These are phyloP conservation scores for Candida dendrica DNA, from an alignment of 805 yeast species.

Conservation along the genomic window DNA sequence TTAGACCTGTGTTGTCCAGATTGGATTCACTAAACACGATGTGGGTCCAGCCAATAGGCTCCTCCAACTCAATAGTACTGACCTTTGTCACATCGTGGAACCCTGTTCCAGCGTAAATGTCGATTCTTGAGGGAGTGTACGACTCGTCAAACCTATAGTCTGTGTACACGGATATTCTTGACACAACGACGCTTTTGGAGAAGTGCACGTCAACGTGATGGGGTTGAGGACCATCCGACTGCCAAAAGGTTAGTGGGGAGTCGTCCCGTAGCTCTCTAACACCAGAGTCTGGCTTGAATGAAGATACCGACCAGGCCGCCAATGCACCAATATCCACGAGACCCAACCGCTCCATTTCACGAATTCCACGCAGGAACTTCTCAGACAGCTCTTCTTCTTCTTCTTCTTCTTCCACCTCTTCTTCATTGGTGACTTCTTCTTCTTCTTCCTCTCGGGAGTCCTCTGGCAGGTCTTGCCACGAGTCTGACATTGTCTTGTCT, in stretches of 20 bases:
- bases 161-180: constrained; percentile 62
- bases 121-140: constrained; percentile 75
- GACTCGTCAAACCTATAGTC: constrained; percentile 77
- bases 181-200: constrained; percentile 64
- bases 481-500: constrained; percentile 22
- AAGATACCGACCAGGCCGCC: constrained; percentile 82
- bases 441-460: constrained; percentile 9
- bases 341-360: constrained; percentile 26
- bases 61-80: constrained; percentile 45
- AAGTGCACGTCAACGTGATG: constrained; percentile 77
- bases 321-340: constrained; percentile 69
- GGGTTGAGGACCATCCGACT: constrained; percentile 88
- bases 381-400: constrained; percentile 6
- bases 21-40: constrained; percentile 34
- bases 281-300: constrained; percentile 67
- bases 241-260: constrained; percentile 77
- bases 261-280: constrained; percentile 67
- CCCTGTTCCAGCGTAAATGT: constrained; percentile 68
- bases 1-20: constrained; percentile 41
- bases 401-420: constrained; percentile 6
- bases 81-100: constrained; percentile 72
- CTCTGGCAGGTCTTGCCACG: constrained; percentile 22
- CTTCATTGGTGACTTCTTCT: constrained; percentile 4
- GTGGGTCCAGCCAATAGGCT: constrained; percentile 77
- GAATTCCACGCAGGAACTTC: background rate